Base-by-base conservation (phyloP, 345 rosid species). In the Brassica rapa region DNA sequence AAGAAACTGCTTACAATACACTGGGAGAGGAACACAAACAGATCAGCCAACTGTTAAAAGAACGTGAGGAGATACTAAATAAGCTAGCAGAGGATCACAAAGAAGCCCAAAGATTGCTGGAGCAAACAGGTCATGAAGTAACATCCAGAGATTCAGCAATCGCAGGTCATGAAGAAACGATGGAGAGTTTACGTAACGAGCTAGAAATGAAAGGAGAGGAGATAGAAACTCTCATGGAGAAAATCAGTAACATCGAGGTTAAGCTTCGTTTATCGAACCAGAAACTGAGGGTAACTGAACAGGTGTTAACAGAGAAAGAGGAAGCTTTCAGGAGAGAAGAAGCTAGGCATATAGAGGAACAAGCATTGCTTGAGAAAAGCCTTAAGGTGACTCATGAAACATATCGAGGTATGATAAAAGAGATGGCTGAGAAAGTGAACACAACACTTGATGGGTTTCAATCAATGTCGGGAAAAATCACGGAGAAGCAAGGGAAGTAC, bases 281-380 rank as follows among this genome's bases (percentile, higher is more conserved):
- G 86, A 91, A 95, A 81, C 93, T 91, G 32, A 90, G 98, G 53
- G 88, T 95, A 77, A 91, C 96, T 0, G 99, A 95, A 25, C 98
- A 95, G 66, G 82, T 89, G 41, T 86, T 95, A 53, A 73, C 87
- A 0, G 97, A 91, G 87, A 90, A 83, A 74, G 99, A 93, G 83
- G 98, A 90, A 76, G 79, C 76, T 60, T 89, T 86, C 71, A 86
- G 84, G 81, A 84, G 80, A 77, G 90, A 87, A 53, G 94, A 90
- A 80, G 89, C 85, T 46, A 85, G 80, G 72, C 84, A 87, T 81
- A 68, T 72, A 74, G 86, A 88, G 83, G 93, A 91, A 68, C 89
- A 77, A 71, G 86, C 75, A 83, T 49, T 81, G 25, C 89, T 93
- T 15, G 94, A 91, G 83, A 91, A 85, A 64, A 86, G 46, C 77